Percentiles rank a stretch among this genome's conserved stretches.
Evolutionary conservation across 371 early-diverging fungal genomes (phyloP).

Genomic region (Mortierella sp.): DNA sequence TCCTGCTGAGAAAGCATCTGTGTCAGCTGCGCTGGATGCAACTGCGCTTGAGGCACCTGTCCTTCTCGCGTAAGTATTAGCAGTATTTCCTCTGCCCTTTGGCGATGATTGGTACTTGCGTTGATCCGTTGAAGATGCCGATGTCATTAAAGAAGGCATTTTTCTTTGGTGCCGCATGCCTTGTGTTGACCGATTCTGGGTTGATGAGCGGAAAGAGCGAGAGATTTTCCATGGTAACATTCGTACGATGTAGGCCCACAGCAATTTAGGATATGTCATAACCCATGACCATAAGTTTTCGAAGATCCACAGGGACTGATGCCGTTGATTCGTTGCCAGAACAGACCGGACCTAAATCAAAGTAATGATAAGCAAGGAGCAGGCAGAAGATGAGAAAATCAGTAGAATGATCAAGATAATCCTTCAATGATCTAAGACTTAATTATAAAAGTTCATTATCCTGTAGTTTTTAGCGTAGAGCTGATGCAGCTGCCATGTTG

Average conservation of each 20-base stretch:
- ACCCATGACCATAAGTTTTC: conserved; percentile 27
- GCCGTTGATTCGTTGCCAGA: conserved; percentile 25
- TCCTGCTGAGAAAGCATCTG: conserved; percentile 44
- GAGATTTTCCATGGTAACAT: conserved; percentile 44
- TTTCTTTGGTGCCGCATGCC: conserved; percentile 21
- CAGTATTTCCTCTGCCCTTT: conserved; percentile 5
- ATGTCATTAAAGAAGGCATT: background rate
- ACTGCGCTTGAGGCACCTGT: background rate
- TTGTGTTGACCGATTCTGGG: conserved; percentile 24
- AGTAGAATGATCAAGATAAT: background rate
- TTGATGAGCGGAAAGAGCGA: conserved; percentile 25
- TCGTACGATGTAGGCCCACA: conserved; percentile 21
- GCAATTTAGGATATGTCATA: conserved; percentile 17
- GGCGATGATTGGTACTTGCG: conserved; percentile 3
- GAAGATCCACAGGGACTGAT: conserved; percentile 27
- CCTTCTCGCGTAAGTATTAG: background rate
- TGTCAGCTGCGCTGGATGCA: conserved; percentile 28
- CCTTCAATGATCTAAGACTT: background rate
- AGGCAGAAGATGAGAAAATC: background rate
- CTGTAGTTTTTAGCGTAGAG: background rate
- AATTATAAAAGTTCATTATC: background rate
- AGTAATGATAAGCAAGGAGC: background rate
- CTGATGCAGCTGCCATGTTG: too few species aligned
- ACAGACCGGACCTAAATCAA: conserved; percentile 28
- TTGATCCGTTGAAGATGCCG: conserved; percentile 6